Base-by-base conservation (phyloP, 257 asterid genomes). In the Ajuga chamaepitys region DNA sequence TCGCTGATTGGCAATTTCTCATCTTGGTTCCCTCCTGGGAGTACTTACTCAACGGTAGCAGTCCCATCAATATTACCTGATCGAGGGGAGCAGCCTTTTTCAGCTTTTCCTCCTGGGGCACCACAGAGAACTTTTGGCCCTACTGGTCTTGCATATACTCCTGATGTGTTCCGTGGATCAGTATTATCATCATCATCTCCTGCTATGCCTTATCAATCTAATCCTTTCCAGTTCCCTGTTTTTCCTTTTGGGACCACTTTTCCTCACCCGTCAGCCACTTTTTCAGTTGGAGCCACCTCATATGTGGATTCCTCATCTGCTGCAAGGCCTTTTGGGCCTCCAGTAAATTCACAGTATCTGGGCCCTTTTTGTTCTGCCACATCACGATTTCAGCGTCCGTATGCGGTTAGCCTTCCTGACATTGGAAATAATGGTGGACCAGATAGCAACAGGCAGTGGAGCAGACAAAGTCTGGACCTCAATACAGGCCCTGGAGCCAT, bases 161-260 rank as follows among this genome's bases (percentile, higher is more conserved):
- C 85, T 13, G 96, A 88, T 63, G 65, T 83, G 45, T 82, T 81
- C 57, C 83, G 97, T n/a, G 95, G 96, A 60, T 87, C 98, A 5
- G 88, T 89, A 54, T 78, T 92, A n/a, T n/a, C n/a, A 76, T 68
- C 97, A 62, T 86, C 97, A 13, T 86, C 98, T 22, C 95, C 95
- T 40, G 96, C 95, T 0, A 74, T 82, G 58, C 53, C 82, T 60
- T 77, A 52, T 44, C 82, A 89, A 2, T 80, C 95, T 61, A 70
- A 81, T 79, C 88, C 71, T 77, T 93, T 81, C 79, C 95, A 64
- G 58, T 86, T 60, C 60, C 76, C 88, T 0, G 63, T 80, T 11
- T 77, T 73, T 50, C 93, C 96, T 58, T 85, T 85, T 35, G 92
- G 88, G 52, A 46, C 77, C 32, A 73, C 78, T 54, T 78, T 80